Conservation (phyloP, 1,139 yeast genomes). For the Pichia sp. region DNA sequence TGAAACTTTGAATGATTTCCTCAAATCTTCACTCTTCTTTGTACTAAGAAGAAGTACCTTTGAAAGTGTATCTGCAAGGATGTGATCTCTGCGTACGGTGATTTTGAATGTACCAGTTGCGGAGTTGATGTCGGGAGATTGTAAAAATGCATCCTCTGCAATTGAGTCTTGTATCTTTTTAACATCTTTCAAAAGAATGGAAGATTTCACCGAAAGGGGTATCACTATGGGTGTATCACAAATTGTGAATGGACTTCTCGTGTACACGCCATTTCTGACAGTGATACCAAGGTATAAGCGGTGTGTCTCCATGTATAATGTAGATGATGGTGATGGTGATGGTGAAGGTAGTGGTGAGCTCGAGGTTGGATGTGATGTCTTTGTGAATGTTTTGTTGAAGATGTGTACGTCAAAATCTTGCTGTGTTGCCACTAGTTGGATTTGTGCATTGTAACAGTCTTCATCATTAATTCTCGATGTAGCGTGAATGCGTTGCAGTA, state of each 20-base stretch:
- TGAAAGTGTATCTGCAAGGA: slow-evolving; percentile 71
- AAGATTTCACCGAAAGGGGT: slow-evolving; percentile 79
- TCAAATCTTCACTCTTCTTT: slow-evolving; percentile 51
- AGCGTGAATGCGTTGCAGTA: no score
- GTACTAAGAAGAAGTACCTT: slow-evolving; percentile 53
- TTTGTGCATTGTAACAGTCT: no score
- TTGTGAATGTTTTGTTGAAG: slow-evolving; percentile 16
- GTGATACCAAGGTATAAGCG: slow-evolving; percentile 30
- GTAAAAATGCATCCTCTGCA: slow-evolving; percentile 85
- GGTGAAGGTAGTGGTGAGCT: no score
- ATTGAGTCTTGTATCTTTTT: slow-evolving; percentile 69
- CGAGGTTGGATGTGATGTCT: slow-evolving; percentile 5
- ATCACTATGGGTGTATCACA: slow-evolving; percentile 79
- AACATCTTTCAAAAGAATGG: slow-evolving; percentile 72
- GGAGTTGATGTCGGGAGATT: no score
- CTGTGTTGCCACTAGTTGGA: no score
- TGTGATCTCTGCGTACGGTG: slow-evolving; percentile 55
- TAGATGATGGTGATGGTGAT: no score
- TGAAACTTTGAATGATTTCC: slow-evolving; percentile 69
- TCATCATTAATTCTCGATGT: no score
- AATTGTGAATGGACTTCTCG: slow-evolving; percentile 39
- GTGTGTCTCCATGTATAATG: slow-evolving; percentile 32
- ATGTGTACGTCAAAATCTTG: slow-evolving; percentile 88
- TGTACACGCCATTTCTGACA: slow-evolving; percentile 16
- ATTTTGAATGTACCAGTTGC: no score